Conservation (phyloP, 2,329 filamentous ascomycete genomes). For the Incumbomyces lentus region DNA sequence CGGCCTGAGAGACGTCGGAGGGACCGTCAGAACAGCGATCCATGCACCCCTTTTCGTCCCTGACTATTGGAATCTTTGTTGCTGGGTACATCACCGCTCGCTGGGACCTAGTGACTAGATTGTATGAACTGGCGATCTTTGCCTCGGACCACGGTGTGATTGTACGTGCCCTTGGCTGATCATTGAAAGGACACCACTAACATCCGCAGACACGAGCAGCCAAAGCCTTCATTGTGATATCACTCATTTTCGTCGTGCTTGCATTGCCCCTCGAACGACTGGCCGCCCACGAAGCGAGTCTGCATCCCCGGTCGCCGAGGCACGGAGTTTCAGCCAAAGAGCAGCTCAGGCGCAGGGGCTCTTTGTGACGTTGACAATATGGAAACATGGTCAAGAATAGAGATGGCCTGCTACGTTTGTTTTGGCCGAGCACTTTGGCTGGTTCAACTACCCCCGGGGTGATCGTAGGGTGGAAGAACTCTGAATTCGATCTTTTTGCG, state of each 20-base stretch:
- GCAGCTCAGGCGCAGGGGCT: constrained; percentile 85
- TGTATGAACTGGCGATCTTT: constrained; percentile 95
- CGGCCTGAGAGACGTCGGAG: no score
- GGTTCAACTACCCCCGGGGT: constrained; percentile 66
- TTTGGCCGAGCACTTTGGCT: constrained; percentile 86
- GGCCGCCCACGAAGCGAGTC: constrained; percentile 64
- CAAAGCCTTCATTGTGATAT: constrained; percentile 74
- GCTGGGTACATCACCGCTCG: constrained; percentile 98
- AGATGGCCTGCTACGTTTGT: constrained; percentile 85
- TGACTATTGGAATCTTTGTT: constrained; percentile 96
- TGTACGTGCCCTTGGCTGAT: constrained; percentile 43
- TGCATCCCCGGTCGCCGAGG: constrained; percentile 72
- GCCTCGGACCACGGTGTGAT: constrained; percentile 98
- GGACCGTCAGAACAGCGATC: background rate
- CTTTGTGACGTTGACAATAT: constrained; percentile 59
- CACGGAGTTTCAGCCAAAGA: constrained; percentile 87
- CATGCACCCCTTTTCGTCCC: constrained; percentile 91
- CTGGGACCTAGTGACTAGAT: constrained; percentile 93
- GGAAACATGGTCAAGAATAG: constrained; percentile 57
- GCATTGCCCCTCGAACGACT: constrained; percentile 76
- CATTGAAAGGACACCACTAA: background rate
- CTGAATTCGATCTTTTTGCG: constrained; percentile 78
- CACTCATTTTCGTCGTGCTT: constrained; percentile 72
- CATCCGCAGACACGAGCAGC: constrained; percentile 63
- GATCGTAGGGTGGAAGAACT: constrained; percentile 93